A percentile compares a stretch with the other conserved stretches of the same genome.
Evolutionary conservation across 192 early-diverging fungal genomes (phyloP).

Genomic region (Backusella mclennaniae): DNA sequence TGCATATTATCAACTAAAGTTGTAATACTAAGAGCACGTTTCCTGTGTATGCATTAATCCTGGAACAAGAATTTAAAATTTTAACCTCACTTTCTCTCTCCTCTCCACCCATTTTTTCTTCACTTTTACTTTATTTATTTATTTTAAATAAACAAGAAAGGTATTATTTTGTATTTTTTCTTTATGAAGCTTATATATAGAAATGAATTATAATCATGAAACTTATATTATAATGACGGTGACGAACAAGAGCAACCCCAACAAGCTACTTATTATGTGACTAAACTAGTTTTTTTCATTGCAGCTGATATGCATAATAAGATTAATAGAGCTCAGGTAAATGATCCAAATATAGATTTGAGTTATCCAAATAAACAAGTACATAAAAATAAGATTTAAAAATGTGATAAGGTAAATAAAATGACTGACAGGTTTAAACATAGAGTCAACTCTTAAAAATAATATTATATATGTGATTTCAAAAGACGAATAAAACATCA

Average conservation of each 20-base stretch:
- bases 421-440: neutral
- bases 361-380: neutral
- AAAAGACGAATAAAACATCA: no score
- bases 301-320: neutral
- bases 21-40: neutral
- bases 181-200: neutral
- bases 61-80: neutral
- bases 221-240: no score
- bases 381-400: neutral
- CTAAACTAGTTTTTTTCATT: neutral
- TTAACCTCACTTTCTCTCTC: neutral
- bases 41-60: neutral
- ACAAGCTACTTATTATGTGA: neutral
- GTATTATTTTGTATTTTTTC: neutral
- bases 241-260: no score
- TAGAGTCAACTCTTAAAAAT: no score
- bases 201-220: neutral
- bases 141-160: neutral
- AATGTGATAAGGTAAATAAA: neutral
- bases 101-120: neutral
- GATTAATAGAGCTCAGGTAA: neutral
- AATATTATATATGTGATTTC: no score
- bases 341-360: neutral
- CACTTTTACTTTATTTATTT: neutral
- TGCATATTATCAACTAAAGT: neutral